Percentiles rank a stretch among this genome's conserved stretches.
Evolutionary conservation across 2,329 filamentous ascomycete species (phyloP).

Genomic region (Hymenoscyphus fraxineus): DNA sequence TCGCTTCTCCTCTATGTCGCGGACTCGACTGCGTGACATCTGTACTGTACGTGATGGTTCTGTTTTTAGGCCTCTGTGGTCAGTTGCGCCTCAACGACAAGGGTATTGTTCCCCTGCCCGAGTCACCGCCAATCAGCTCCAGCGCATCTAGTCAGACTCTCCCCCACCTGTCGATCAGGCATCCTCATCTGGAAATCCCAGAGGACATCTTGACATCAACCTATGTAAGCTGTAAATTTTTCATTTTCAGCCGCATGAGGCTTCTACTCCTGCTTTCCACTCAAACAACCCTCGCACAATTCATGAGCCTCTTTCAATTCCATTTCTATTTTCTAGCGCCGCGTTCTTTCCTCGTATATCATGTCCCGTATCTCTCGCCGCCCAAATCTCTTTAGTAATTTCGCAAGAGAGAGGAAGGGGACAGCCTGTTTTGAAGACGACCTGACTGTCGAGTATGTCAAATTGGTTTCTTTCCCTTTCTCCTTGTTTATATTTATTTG

Average conservation of each 20-base stretch:
- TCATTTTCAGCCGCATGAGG: neutral
- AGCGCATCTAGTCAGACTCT: neutral
- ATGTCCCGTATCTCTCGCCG: neutral
- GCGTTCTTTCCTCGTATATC: neutral
- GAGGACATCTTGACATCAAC: neutral
- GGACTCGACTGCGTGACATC: too few species aligned
- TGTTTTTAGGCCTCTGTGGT: neutral
- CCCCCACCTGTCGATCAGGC: neutral
- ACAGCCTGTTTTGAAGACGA: neutral
- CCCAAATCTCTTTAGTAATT: neutral
- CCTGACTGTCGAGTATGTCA: neutral
- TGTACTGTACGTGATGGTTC: too few species aligned
- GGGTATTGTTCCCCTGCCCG: neutral
- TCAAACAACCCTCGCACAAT: neutral
- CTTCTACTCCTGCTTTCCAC: neutral
- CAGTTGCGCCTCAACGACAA: conserved; percentile 1
- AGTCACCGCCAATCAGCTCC: neutral
- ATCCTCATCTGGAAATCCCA: neutral
- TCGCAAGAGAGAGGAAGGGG: neutral
- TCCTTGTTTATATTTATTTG: too few species aligned
- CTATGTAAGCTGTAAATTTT: neutral
- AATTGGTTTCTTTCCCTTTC: neutral
- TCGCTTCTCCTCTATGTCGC: too few species aligned
- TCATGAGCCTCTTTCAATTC: neutral
- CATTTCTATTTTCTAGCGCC: neutral